Base-by-base conservation (phyloP, 192 early-diverging fungal genomes). In the Podila epicladia region DNA sequence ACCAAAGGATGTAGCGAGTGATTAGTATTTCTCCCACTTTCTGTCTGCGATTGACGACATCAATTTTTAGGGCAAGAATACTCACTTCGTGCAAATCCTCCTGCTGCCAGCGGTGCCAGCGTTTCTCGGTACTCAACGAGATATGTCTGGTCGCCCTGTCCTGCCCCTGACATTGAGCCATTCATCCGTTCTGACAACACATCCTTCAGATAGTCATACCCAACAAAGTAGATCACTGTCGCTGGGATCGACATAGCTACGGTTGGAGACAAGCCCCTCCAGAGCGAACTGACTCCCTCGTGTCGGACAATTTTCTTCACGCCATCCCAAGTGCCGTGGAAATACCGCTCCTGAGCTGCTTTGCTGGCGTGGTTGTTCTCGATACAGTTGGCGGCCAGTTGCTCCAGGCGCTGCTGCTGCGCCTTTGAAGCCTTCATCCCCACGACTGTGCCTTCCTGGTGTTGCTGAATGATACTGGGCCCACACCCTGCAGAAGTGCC, bases 171-270 rank as follows among this genome's bases (percentile, higher is more conserved):
- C 7, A 26, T 37, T 5, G 41, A 24, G 0, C 59, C 73, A 60
- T 77, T 72, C 58, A 64, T 72, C 29, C 64, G 29, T 15, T 65
- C 57, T 22, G 76, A 82, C 31, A 84, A 50, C 9, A 69, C 38
- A 59, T 93, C 92, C 57, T 94, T 87, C 29, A 97, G 72, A 35
- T 91, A 87, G 82, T 99, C 97, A 75, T 99, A 99, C 12, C 96
- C 97, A 4, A 96, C 91, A 86, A 96, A 99, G 78, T 99, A 99
- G 31, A 98, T 91, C 33, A 96, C 91, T 1, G 96, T 97, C 2
- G 95, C 91, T 0, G 97, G 97, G 2, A 95, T 88, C 6, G 95
- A 95, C 89, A 97, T 96, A 33, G 93, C 86, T 67, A 99, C 79
- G 8, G 96, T 94, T 3, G 97, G 95, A 28, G 89, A 86, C 38